These are phyloP conservation scores for Lentinus tigrinus DNA, from an alignment of 768 basidiomycete genomes.

Conservation along the genomic window DNA sequence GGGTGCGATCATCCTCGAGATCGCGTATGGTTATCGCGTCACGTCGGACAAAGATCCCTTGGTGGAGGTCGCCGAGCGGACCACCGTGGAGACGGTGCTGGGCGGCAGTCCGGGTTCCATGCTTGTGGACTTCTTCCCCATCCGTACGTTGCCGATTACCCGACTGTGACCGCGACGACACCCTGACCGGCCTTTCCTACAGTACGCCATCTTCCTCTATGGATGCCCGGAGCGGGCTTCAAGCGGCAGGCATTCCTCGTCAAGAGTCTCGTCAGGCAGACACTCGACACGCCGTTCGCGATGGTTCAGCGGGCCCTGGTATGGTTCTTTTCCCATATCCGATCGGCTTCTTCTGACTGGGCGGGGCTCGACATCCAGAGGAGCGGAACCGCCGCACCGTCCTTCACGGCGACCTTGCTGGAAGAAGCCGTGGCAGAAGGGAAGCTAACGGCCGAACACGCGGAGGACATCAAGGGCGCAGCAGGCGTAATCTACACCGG, in stretches of 20 bases:
- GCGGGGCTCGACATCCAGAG: slow-evolving; percentile 7
- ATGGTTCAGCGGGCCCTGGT: slow-evolving; percentile 21
- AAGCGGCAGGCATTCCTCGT: slow-evolving; percentile 9
- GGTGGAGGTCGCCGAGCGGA: slow-evolving; percentile 14
- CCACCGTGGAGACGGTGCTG: slow-evolving; percentile 8
- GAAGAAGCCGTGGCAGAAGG: slow-evolving; percentile 11
- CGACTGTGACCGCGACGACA: neutral
- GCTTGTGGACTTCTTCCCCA: slow-evolving; percentile 21
- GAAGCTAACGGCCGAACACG: slow-evolving; percentile 10
- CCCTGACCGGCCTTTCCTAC: neutral
- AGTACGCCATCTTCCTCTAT: slow-evolving; percentile 16
- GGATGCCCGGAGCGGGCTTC: slow-evolving; percentile 21
- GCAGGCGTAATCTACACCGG: slow-evolving; percentile 20
- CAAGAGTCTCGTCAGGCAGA: slow-evolving; percentile 3
- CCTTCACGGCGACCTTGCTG: slow-evolving; percentile 19
- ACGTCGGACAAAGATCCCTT: slow-evolving; percentile 13
- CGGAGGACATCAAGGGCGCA: slow-evolving; percentile 14
- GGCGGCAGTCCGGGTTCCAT: slow-evolving; percentile 14
- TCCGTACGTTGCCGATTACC: slow-evolving; percentile 5
- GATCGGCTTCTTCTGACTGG: neutral
- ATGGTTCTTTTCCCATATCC: neutral
- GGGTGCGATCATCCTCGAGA: slow-evolving; percentile 10
- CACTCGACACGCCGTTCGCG: slow-evolving; percentile 15
- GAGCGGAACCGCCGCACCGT: slow-evolving; percentile 16
- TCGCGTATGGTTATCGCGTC: slow-evolving; percentile 16